Base-by-base conservation (phyloP, 805 yeast genomes). In the Nakazawaea ishiwadae region DNA sequence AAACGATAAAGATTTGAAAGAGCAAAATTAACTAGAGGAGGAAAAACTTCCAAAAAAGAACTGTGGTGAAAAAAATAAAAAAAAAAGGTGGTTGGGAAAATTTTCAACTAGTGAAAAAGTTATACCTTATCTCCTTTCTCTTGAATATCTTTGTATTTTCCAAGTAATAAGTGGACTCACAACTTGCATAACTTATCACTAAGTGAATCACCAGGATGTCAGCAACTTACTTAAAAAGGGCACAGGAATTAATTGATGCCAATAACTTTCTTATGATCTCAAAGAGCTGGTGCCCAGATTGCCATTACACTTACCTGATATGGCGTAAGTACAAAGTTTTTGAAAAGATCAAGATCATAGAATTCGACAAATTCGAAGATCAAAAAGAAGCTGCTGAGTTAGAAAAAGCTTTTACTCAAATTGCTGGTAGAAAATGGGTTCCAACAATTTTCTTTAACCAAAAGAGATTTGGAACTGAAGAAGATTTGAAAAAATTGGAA, bases 281-380 rank as follows among this genome's bases (percentile, higher is more conserved):
- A 31, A 84, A 83, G 50, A 69, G 81, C 15, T 83, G 89, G 89
- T 84, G 93, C 58, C 85, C 87, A 3, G 90, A 84, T 51, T 83
- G 90, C 51, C 77, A 73, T 37, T 84, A 81, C 55, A 75, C 84
- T 3, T 68, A 73, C 45, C 60, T 62, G 20, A 59, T 81, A 17
- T 81, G 79, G 71, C 66, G 71, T 37, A 70, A 74, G 40, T 75
- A 68, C 51, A 67, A 70, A 7, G 78, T 81, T 7, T 51, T 52
- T 9, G 66, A 69, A 35, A 74, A 79, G 50, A 63, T 80, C 11
- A 59, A 65, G 39, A 52, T 76, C n/a, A 65, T 84, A 23, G 90
- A 84, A 55, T 62, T 82, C 27, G 87, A 81, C 56, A 73, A 73
- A 48, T 53, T 73, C 48, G 46, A 47, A 12, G 67, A 68, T 44